Evolutionary conservation across 1,284 basidiomycete genomes (phyloP).

Genomic region (Cryptococcus sp.): DNA sequence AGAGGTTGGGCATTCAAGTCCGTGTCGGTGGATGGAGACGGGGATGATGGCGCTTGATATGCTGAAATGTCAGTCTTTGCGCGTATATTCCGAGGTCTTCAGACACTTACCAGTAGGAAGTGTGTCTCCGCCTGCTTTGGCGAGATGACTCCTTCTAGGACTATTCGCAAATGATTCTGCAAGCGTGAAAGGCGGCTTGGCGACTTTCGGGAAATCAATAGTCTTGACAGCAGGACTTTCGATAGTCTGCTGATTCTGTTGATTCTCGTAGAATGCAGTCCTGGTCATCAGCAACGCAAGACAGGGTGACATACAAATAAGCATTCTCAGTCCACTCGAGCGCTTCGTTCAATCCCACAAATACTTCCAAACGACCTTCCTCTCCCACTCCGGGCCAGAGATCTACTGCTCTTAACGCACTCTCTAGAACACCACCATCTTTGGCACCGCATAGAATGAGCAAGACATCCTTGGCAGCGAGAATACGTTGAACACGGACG

Average conservation of each 20-base stretch:
- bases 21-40: constrained; percentile 15
- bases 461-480: constrained; percentile 69
- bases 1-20: constrained; percentile 51
- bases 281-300: constrained; percentile 16
- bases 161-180: constrained; percentile 65
- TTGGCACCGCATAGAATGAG: constrained; percentile 84
- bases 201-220: constrained; percentile 39
- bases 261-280: constrained; percentile 47
- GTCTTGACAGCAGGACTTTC: constrained; percentile 16
- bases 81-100: background rate
- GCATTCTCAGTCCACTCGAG: constrained; percentile 94
- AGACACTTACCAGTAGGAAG: constrained; percentile 26
- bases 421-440: constrained; percentile 60
- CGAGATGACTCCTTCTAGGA: constrained; percentile 68
- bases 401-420: constrained; percentile 67
- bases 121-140: constrained; percentile 64
- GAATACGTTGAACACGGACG: constrained; percentile 79
- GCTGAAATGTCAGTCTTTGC: background rate
- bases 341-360: constrained; percentile 79
- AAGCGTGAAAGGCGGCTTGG: constrained; percentile 46
- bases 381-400: constrained; percentile 57
- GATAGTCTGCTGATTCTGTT: constrained; percentile 4
- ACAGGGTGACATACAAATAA: constrained; percentile 59
- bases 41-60: background rate
- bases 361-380: constrained; percentile 70